Percentiles rank a stretch among this genome's conserved stretches.
phyloP scores from a whole-genome alignment of 202 grass and related monocot genomes.

The Alloteropsis angusta region DNA sequence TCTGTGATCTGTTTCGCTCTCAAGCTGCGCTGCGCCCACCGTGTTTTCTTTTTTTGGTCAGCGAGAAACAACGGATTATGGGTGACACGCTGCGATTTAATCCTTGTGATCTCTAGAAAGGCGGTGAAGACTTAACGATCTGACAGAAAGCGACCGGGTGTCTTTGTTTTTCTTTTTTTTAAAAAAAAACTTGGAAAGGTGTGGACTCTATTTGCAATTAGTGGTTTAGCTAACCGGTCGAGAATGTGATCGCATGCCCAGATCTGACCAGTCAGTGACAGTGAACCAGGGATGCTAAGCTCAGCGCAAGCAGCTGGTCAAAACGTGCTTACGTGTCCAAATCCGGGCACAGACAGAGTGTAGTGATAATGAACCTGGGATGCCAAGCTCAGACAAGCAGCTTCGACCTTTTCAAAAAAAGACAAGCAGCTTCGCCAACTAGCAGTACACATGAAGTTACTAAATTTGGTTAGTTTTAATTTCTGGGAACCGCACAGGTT shows the following conservation, averaged over 20 bases:
- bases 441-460: not conserved
- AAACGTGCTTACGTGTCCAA: not conserved
- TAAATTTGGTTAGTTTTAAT: not conserved
- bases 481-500: not conserved
- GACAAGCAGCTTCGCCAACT: not conserved
- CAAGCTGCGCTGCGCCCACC: not conserved
- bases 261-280: not conserved
- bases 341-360: not conserved
- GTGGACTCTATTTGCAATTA: too few species aligned
- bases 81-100: not conserved
- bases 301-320: too few species aligned
- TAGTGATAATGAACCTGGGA: not conserved
- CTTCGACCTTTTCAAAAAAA: too few species aligned
- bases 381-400: not conserved
- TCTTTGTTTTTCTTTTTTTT: too few species aligned
- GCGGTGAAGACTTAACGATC: too few species aligned
- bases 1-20: too few species aligned
- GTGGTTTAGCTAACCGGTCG: too few species aligned
- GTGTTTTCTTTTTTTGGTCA: not conserved
- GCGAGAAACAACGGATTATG: not conserved
- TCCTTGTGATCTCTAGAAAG: too few species aligned
- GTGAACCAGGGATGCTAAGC: not conserved
- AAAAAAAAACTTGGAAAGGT: too few species aligned
- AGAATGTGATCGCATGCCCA: not conserved
- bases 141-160: too few species aligned